Percentiles rank a stretch among this genome's conserved stretches.
Conservation (phyloP, 176 grass and related monocot species). For the Rhipidocladum racemiflorum region DNA sequence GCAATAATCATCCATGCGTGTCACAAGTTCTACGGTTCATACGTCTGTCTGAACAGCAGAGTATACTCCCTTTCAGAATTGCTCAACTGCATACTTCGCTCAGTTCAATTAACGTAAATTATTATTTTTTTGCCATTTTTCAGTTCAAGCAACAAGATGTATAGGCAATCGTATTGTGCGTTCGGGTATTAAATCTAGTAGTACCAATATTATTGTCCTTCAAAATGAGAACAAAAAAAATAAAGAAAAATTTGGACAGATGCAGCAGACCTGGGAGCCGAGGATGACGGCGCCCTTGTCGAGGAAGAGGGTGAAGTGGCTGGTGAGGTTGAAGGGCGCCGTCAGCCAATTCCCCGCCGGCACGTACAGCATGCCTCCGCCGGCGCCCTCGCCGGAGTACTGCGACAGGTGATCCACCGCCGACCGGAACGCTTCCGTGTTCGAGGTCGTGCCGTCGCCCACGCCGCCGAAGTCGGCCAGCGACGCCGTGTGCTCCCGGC, state of each 20-base stretch:
- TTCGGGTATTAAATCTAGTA: neutral
- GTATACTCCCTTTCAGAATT: neutral
- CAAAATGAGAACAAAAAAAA: neutral
- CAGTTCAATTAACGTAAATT: too few species aligned
- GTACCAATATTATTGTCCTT: neutral
- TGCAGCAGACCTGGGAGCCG: conserved; percentile 44
- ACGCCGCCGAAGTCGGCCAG: conserved; percentile 70
- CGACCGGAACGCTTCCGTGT: conserved; percentile 76
- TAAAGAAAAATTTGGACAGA: neutral
- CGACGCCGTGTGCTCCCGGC: conserved; percentile 70
- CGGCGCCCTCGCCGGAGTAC: conserved; percentile 40
- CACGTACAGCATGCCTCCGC: conserved; percentile 78
- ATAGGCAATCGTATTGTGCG: neutral
- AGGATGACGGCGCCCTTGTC: conserved; percentile 74
- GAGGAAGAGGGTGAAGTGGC: conserved; percentile 86
- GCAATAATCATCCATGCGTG: neutral
- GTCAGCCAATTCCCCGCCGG: conserved; percentile 87
- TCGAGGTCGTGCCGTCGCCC: conserved; percentile 72
- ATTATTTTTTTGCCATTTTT: neutral
- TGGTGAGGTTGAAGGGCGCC: conserved; percentile 91
- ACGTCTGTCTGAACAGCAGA: neutral
- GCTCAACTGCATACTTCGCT: neutral
- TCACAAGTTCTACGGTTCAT: neutral
- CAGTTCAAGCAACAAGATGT: neutral
- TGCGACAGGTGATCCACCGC: conserved; percentile 77